Evolutionary conservation across 192 early-diverging fungal genomes (phyloP).

Genomic region (Spizellomyces sp.): DNA sequence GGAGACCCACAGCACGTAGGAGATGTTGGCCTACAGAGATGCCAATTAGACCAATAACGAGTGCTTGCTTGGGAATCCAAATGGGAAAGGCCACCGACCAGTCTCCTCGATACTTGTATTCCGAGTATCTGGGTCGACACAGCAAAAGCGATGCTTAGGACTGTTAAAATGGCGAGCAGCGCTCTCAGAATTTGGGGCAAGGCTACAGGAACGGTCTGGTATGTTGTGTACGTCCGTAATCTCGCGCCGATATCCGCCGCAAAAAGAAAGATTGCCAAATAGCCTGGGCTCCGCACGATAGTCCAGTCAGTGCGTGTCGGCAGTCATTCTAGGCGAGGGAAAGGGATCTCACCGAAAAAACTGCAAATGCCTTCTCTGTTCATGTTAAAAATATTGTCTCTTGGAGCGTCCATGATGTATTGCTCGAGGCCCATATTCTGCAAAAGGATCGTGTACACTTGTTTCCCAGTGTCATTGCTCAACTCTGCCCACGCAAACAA

Average conservation of each 20-base stretch:
- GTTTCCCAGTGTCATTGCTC: too few species aligned
- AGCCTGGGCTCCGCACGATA: slow-evolving; percentile 55
- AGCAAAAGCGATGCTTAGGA: not conserved
- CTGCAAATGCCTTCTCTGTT: slow-evolving; percentile 93
- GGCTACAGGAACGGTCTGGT: slow-evolving; percentile 37
- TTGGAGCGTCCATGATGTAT: slow-evolving; percentile 77
- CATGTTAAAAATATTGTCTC: slow-evolving; percentile 71
- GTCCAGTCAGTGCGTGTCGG: not conserved
- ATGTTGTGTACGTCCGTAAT: slow-evolving; percentile 52
- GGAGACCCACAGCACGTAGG: slow-evolving; percentile 80
- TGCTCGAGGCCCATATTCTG: slow-evolving; percentile 59
- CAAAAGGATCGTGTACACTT: slow-evolving; percentile 61
- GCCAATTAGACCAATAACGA: not conserved
- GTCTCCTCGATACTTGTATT: slow-evolving; percentile 70
- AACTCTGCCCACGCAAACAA: too few species aligned
- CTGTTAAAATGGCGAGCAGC: slow-evolving; percentile 29
- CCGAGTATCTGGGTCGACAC: slow-evolving; percentile 40
- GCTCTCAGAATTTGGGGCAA: slow-evolving; percentile 45
- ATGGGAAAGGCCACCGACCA: slow-evolving; percentile 2
- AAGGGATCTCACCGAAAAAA: slow-evolving; percentile 58
- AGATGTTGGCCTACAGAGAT: slow-evolving; percentile 54
- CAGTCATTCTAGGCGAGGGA: not conserved
- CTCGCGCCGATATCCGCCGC: slow-evolving; percentile 73
- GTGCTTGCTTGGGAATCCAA: not conserved
- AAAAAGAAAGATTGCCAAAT: slow-evolving; percentile 78